Evolutionary conservation across 2,329 filamentous ascomycete genomes (phyloP).

Genomic region (Scytalidium sp.): DNA sequence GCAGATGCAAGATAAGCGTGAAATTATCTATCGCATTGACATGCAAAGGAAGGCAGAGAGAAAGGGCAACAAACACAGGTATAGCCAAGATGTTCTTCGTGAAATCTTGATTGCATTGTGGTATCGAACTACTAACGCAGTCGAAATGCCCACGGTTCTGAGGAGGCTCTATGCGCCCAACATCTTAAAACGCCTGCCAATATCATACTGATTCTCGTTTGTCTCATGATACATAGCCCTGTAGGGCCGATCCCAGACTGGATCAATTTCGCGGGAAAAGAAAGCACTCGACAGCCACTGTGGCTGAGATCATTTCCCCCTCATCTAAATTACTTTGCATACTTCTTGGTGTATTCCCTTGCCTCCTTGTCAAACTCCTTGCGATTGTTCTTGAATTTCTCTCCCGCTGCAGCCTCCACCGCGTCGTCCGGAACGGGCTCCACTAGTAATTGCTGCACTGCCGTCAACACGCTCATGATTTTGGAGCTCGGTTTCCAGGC

Average conservation of each 20-base stretch:
- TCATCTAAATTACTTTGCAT: conserved; percentile 43
- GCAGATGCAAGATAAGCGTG: neutral
- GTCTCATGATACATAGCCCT: too few relatives aligned
- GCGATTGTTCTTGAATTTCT: conserved; percentile 64
- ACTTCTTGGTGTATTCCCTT: conserved; percentile 65
- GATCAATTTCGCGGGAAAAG: too few relatives aligned
- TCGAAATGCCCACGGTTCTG: too few relatives aligned
- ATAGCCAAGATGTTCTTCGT: too few relatives aligned
- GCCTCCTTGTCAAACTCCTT: conserved; percentile 63
- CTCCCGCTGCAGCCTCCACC: conserved; percentile 65
- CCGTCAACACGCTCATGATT: conserved; percentile 61
- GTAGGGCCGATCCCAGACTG: too few relatives aligned
- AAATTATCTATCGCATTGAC: neutral
- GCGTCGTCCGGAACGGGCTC: conserved; percentile 72
- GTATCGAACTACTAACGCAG: too few relatives aligned
- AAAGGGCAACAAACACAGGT: neutral
- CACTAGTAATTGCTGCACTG: conserved; percentile 60
- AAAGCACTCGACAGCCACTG: neutral
- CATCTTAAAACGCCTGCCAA: too few relatives aligned
- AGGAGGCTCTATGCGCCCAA: too few relatives aligned
- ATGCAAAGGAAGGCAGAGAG: neutral
- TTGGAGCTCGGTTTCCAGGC: conserved; percentile 73
- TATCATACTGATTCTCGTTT: too few relatives aligned
- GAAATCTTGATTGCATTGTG: too few relatives aligned
- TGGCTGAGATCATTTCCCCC: neutral